Percentiles rank a stretch among this genome's conserved stretches.
These are phyloP conservation scores for Coniochaeta sp. DNA, from an alignment of 2,329 filamentous ascomycete species.

Conservation along the genomic window DNA sequence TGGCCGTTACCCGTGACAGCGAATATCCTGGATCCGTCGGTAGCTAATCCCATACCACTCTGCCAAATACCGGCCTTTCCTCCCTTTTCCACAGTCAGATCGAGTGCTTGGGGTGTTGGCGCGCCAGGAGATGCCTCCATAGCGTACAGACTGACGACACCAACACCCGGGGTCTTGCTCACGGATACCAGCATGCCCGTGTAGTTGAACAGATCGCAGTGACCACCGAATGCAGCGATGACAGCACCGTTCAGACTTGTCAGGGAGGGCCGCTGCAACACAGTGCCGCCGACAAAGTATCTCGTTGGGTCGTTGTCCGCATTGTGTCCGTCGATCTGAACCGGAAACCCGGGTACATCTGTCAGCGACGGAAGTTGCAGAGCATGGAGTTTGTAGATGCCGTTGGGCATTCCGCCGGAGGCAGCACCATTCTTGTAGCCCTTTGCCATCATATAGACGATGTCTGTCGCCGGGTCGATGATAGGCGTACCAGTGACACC, in stretches of 20 bases:
- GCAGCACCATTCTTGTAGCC: slow-evolving; percentile 25
- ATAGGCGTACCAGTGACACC: slow-evolving; percentile 39
- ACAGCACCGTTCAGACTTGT: slow-evolving; percentile 31
- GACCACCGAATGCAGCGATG: slow-evolving; percentile 38
- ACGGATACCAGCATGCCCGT: slow-evolving; percentile 24
- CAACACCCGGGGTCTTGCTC: slow-evolving; percentile 21
- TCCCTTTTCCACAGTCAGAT: slow-evolving; percentile 24
- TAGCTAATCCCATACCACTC: slow-evolving; percentile 25
- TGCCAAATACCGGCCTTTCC: slow-evolving; percentile 31
- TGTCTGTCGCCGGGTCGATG: slow-evolving; percentile 37
- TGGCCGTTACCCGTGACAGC: slow-evolving; percentile 23
- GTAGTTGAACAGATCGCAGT: slow-evolving; percentile 41
- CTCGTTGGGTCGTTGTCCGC: slow-evolving; percentile 36
- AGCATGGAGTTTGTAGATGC: slow-evolving; percentile 31
- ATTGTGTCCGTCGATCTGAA: slow-evolving; percentile 33
- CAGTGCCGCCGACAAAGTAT: slow-evolving; percentile 37
- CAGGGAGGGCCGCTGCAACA: slow-evolving; percentile 30
- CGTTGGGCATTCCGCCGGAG: slow-evolving; percentile 21
- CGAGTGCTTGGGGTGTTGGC: slow-evolving; percentile 18
- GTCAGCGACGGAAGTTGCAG: slow-evolving; percentile 29
- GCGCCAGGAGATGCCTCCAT: slow-evolving; percentile 33
- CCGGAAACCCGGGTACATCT: slow-evolving; percentile 30
- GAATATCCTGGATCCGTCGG: slow-evolving; percentile 19
- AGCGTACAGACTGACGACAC: slow-evolving; percentile 26
- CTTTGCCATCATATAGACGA: slow-evolving; percentile 35